Conservation (phyloP, 306 rosid species). For the Quercus mongolica region DNA sequence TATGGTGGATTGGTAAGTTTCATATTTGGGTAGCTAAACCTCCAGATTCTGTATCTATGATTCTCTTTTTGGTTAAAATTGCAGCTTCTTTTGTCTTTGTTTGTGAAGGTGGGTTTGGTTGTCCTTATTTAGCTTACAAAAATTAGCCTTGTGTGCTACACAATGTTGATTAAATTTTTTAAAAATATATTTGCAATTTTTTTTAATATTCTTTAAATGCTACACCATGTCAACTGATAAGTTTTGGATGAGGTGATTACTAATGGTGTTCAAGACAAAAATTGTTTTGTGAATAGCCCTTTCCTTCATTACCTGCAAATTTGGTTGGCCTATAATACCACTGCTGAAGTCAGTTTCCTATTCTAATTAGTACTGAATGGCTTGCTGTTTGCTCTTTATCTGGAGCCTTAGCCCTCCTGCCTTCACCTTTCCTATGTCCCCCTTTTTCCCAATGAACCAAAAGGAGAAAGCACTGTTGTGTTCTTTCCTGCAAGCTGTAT, state of each 20-base stretch:
- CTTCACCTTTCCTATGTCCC: not conserved
- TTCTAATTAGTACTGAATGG: not conserved
- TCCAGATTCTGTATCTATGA: not conserved
- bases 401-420: not conserved
- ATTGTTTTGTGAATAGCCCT: not conserved
- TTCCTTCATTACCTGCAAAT: not conserved
- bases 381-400: not conserved
- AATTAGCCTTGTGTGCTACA: slow-evolving; percentile 4
- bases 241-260: not conserved
- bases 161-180: not conserved
- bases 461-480: not conserved
- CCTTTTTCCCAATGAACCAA: not conserved
- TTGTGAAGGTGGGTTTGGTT: not conserved
- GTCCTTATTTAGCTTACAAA: not conserved
- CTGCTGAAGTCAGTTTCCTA: not conserved
- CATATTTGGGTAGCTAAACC: slow-evolving; percentile 10
- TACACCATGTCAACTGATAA: not conserved
- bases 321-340: not conserved
- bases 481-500: not conserved
- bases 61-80: not conserved
- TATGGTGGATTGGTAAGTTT: slow-evolving; percentile 89
- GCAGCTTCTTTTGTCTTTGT: not conserved
- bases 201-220: not conserved
- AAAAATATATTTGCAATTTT: not conserved
- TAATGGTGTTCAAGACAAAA: not conserved